Conservation (phyloP, 768 basidiomycete genomes). For the Termitomyces sp. region DNA sequence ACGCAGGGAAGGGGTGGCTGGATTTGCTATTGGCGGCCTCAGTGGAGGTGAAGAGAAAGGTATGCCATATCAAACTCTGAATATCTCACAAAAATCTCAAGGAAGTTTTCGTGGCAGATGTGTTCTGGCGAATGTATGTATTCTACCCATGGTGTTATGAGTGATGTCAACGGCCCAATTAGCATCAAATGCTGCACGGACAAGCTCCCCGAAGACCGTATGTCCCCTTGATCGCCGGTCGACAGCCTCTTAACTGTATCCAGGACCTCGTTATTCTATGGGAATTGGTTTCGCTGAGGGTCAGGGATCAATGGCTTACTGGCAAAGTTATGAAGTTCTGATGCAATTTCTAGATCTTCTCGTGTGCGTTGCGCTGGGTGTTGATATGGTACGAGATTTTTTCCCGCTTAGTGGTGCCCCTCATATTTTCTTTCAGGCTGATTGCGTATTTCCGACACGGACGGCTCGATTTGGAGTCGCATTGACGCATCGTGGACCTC, state of each 20-base stretch:
- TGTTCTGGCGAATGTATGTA: slow-evolving; percentile 80
- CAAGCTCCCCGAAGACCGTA: slow-evolving; percentile 73
- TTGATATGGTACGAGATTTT: slow-evolving; percentile 69
- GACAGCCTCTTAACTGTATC: slow-evolving; percentile 9
- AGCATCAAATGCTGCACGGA: slow-evolving; percentile 83
- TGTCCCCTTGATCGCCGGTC: slow-evolving; percentile 21
- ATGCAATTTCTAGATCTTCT: slow-evolving; percentile 55
- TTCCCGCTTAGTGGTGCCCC: background rate
- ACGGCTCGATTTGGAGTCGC: slow-evolving; percentile 92
- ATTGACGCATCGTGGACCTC: slow-evolving; percentile 71
- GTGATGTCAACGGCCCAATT: slow-evolving; percentile 1
- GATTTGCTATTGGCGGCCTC: slow-evolving; percentile 87
- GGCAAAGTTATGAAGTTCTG: background rate
- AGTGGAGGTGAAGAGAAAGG: slow-evolving; percentile 94
- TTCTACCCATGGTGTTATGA: background rate
- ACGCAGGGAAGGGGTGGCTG: slow-evolving; percentile 71
- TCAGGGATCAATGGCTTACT: slow-evolving; percentile 19
- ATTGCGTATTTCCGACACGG: slow-evolving; percentile 91
- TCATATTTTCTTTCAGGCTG: slow-evolving; percentile 47
- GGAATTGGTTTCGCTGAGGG: slow-evolving; percentile 92
- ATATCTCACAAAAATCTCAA: background rate
- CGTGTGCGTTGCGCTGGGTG: slow-evolving; percentile 86
- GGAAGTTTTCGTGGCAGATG: slow-evolving; percentile 36
- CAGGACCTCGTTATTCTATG: slow-evolving; percentile 90
- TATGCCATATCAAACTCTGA: slow-evolving; percentile 18